Base-by-base conservation (phyloP, 192 early-diverging fungal genomes). In the Rhizoclosmatium globosum region DNA sequence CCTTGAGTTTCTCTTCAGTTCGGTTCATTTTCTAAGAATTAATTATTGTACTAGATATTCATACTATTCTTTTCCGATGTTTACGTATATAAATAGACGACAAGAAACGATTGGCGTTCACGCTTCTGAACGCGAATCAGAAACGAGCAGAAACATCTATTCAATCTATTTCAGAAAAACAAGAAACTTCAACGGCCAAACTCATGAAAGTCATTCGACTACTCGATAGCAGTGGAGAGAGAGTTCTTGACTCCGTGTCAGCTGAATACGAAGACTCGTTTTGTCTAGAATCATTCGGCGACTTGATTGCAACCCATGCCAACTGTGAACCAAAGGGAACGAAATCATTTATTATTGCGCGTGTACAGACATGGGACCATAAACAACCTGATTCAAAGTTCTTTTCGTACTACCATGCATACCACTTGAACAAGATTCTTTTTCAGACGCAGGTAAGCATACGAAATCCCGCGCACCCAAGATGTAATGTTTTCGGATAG, bases 221-320 rank as follows among this genome's bases (percentile, higher is more conserved):
- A 13, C 72, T 90, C 3, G 89, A 91, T 64, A 85, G 81, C 64
- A 76, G 78, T 3, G 89, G 90, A n/a, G 81, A 58, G 0, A 78
- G 58, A 41, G 83, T 91, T 3, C 62, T 88, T 38, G 90, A 91
- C 70, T 90, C 88, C 0, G 80, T 91, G 39, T 83, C 82, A 23
- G 82, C 81, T 39, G 90, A 91, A 42, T 91, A 91, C 77, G 90
- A 91, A 76, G 90, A 91, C 68, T 88, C 85, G 17, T 91, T 91
- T 68, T 85, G 82, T 64, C 76, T 91, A 39, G 90, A 91, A 44
- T 83, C 86, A 4, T 90, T 91, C 61, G 87, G 77, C 7, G 90
- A 91, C 62, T 68, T 91, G 60, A 74, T 80, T 38, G 47, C 81
- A 68, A 71, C 76, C 7, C 89, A 91, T 72, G 68, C 72, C 41